Evolutionary conservation across 257 asterid species (phyloP), one percentile per base, ranked within the genome.

Genomic region (Nicotiana obtusifolia): DNA sequence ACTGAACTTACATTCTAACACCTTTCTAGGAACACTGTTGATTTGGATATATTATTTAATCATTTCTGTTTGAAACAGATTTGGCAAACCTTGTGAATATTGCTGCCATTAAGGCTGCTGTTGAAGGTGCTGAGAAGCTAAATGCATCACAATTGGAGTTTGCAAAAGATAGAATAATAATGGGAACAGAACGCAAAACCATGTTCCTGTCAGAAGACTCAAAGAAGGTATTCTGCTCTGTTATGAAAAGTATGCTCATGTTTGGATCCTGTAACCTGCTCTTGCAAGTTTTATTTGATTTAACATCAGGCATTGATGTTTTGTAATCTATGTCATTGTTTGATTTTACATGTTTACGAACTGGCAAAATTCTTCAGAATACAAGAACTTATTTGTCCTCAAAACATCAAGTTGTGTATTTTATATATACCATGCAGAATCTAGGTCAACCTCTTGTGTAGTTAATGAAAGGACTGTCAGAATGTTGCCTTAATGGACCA

Each of bases 151-250:
- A 94, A 85, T 84, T 96, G 82, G 99, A 96, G 90, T 96, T 90
- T 68, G 99, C 99, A 81, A 96, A 94, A 86, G 99, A 96, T 89
- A 89, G 99, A 89, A 96, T 96, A 86, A 83, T 94, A 41, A 96
- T 96, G 99, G 99, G 99, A 81, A 96, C 99, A 14, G 99, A 96
- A 88, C 90, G 99, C 87, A 94, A 90, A 88, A 91, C 99, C 30
- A 96, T 96, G 99, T 94, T 91, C 82, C 83, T 93, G 41, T 90
- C 99, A 17, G 99, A 94, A 86, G 98, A 94, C 64, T 93, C 99
- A 4, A 96, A 93, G 85, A 94, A 96, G 98, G 98, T 93, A 83
- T 28, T 61, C 65, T 75, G 26, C 20, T 59, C 28, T 54, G 57
- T 33, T 33, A 33, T 82, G 59, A 66, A 60, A 24, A 49, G 17